Base-by-base conservation (phyloP, 75 land plant species). In the Adiantum capillusveneris region DNA sequence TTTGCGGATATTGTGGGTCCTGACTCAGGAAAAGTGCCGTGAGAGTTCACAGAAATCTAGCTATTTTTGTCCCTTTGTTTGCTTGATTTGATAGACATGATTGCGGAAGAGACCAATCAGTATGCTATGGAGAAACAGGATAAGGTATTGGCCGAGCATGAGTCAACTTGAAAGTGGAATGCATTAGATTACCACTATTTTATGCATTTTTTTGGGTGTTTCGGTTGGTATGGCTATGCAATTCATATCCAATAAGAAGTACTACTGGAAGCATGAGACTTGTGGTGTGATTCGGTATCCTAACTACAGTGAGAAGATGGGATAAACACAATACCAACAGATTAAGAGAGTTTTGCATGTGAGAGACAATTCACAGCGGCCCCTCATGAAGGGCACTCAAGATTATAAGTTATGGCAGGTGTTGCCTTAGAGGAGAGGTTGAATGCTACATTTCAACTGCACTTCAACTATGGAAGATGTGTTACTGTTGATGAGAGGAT, bases 331-430 rank as follows among this genome's bases (percentile, higher is more conserved):
- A 14, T 46, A 6, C 14, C 49, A 46, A 46, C 49, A 46, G 14
- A 46, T 46, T 2, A 46, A n/a, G n/a, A 46, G 49, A 17, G 5
- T 46, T 46, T 46, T 46, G 49, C 49, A 46, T 46, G 3, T 46
- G 6, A 46, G 49, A 20, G 49, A 46, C 17, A 46, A 17, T 17
- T 17, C 17, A 7, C 49, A 46, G 14, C 2, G 49, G 17, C 49
- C 49, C 5, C 5, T 46, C 2, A 20, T 3, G 3, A 46, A 46
- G 17, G 21, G 14, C 21, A 46, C 21, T 7, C 6, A 14, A 7
- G 49, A 46, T 17, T 17, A 46, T 20, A 20, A 20, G n/a, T 46
- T 17, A n/a, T 46, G 49, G 49, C 49, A 46, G 5, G n/a, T n/a
- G n/a, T 46, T 46, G 21, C 21, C 21, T n/a, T 46, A 20, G 49